phyloP scores from a whole-genome alignment of 371 early-diverging fungal species.

The Vairimorpha necatrix region DNA sequence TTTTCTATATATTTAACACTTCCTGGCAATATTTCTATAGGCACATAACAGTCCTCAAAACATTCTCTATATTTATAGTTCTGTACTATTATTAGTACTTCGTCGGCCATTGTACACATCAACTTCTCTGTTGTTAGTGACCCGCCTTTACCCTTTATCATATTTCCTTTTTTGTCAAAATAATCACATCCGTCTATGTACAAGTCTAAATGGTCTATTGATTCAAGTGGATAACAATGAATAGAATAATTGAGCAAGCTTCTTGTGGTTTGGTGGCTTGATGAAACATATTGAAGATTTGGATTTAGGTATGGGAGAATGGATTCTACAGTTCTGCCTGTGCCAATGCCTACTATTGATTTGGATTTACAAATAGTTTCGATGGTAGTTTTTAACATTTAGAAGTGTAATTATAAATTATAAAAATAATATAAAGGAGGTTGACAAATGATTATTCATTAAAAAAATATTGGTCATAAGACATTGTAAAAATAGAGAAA shows the following conservation, averaged over 20 bases:
- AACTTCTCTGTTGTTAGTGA: conserved; percentile 58
- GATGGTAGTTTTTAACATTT: not conserved
- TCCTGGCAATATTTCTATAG: conserved; percentile 53
- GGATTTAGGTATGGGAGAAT: conserved; percentile 25
- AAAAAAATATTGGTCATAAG: too few relatives aligned
- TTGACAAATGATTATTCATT: too few relatives aligned
- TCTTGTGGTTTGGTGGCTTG: conserved; percentile 18
- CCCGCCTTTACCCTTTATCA: conserved; percentile 63
- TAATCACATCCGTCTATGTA: conserved; percentile 64
- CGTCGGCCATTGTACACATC: conserved; percentile 33
- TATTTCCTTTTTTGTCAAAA: conserved; percentile 40
- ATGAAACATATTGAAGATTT: conserved; percentile 21
- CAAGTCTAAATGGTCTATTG: conserved; percentile 41
- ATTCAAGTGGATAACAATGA: not conserved
- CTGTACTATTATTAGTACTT: conserved; percentile 55
- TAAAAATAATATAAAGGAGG: not conserved
- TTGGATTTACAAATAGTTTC: not conserved
- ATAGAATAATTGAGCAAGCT: not conserved
- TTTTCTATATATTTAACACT: conserved; percentile 26
- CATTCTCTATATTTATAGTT: conserved; percentile 39
- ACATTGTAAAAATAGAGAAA: too few relatives aligned
- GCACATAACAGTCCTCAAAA: conserved; percentile 52
- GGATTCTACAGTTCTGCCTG: conserved; percentile 47
- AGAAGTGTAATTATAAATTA: not conserved
- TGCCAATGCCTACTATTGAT: conserved; percentile 52